Base-by-base conservation (phyloP, 345 rosid genomes). In the Theobroma cacao region DNA sequence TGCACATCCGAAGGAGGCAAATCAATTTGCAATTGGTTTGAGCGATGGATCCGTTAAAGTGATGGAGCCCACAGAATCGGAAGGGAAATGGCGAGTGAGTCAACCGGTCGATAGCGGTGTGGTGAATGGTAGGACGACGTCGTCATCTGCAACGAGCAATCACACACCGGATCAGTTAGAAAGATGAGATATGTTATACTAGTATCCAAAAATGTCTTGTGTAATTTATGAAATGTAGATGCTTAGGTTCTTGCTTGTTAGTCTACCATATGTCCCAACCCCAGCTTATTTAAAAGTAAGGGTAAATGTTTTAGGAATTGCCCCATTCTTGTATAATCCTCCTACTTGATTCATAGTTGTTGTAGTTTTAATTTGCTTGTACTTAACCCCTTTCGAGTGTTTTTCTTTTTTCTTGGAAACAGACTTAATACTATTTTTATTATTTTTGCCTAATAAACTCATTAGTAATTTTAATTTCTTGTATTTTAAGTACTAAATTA, bases 131-230 rank as follows among this genome's bases (percentile, higher is more conserved):
- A 80, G 89, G 75, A 82, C 94, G 24, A 78, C 93, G 1, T 87
- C 98, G 1, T 91, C 98, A 5, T 89, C 97, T 5, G 88, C 92
- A 2, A 85, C 92, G 48, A 90, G 93, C 89, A 92, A 89, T 88
- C 93, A 91, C 87, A 84, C 91, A 18, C 87, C 90, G 0, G 95
- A 92, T 82, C 93, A 84, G 78, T 76, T 86, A 41, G 13, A 24
- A 31, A 12, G 45, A 13, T 36, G 2, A 68, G 45, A 41, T 24
- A 15, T 26, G 53, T 28, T 28, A 4, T 79, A 3, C 12, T 41
- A 6, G 9, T 59, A 7, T n/a, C n/a, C n/a, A n/a, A 7, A 2
- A 24, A 13, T 43, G 36, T 62, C 38, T 41, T 30, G 75, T 68
- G 67, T 63, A 69, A 60, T 62, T 71, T 69, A 43, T 77, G 75